A percentile compares a stretch with the other conserved stretches of the same genome.
Conservation (phyloP, 2,329 filamentous ascomycete species). For the Aaosphaeria arxii region DNA sequence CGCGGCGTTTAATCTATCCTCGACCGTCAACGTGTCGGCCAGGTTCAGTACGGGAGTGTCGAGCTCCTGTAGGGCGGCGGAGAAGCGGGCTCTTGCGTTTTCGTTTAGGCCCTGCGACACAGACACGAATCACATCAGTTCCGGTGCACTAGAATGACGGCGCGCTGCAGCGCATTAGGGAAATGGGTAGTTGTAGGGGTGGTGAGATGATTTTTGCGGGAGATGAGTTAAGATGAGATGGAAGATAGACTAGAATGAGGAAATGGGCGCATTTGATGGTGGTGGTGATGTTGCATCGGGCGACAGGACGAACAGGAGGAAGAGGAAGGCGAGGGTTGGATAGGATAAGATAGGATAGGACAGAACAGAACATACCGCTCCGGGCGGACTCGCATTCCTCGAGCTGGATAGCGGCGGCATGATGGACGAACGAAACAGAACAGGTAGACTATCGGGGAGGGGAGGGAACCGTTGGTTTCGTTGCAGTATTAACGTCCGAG, state of each 20-base stretch:
- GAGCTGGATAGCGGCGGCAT: slow-evolving; percentile 36
- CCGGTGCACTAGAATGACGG: too few relatives aligned
- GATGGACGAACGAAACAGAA: not conserved
- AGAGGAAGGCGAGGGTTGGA: not conserved
- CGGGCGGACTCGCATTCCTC: slow-evolving; percentile 4
- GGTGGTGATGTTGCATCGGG: too few relatives aligned
- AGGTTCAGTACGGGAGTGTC: slow-evolving; percentile 51
- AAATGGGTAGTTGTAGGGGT: too few relatives aligned
- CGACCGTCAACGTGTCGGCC: slow-evolving; percentile 48
- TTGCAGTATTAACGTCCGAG: not conserved
- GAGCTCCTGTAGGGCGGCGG: slow-evolving; percentile 45
- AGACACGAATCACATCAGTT: not conserved
- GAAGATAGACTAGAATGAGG: too few relatives aligned
- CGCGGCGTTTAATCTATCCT: slow-evolving; percentile 39
- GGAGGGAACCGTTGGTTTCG: not conserved
- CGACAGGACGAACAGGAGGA: not conserved
- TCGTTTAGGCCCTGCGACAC: slow-evolving; percentile 13
- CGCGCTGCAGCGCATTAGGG: too few relatives aligned
- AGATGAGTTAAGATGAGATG: too few relatives aligned
- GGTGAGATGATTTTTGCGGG: too few relatives aligned
- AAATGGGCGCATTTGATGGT: too few relatives aligned
- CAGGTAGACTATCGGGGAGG: not conserved
- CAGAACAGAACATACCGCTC: slow-evolving; percentile 1
- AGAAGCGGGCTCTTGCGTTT: slow-evolving; percentile 38
- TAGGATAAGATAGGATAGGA: not conserved